A percentile compares a stretch with the other conserved stretches of the same genome.
Conservation (phyloP, 2,329 filamentous ascomycete species). For the Nigrograna mackinnonii region DNA sequence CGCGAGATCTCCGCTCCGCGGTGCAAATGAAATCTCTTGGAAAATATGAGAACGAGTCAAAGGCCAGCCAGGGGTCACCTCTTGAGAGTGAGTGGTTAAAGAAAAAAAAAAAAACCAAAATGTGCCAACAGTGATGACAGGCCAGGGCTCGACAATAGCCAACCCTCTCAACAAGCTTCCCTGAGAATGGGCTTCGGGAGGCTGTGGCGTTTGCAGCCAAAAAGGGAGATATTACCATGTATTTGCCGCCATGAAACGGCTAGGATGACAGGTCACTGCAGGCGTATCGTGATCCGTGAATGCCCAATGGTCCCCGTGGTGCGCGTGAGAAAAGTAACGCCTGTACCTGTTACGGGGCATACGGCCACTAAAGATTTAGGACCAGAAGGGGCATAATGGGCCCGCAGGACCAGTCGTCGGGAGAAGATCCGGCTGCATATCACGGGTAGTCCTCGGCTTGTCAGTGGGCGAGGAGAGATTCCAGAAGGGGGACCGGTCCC, state of each 20-base stretch:
- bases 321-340: slow-evolving; percentile 8
- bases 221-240: slow-evolving; percentile 14
- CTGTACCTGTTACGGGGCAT: not conserved
- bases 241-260: slow-evolving; percentile 22
- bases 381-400: slow-evolving; percentile 18
- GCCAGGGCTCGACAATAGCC: slow-evolving; percentile 1
- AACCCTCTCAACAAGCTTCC: not conserved
- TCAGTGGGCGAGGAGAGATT: slow-evolving; percentile 13
- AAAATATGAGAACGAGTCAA: too few relatives aligned
- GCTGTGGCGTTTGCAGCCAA: slow-evolving; percentile 26
- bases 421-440: slow-evolving; percentile 32
- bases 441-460: slow-evolving; percentile 13
- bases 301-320: slow-evolving; percentile 23
- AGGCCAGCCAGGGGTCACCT: too few relatives aligned
- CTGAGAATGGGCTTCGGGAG: slow-evolving; percentile 10
- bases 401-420: slow-evolving; percentile 23
- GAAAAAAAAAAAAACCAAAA: too few relatives aligned
- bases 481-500: slow-evolving; percentile 18
- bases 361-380: not conserved
- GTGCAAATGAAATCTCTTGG: slow-evolving; percentile 13
- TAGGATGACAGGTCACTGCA: slow-evolving; percentile 15
- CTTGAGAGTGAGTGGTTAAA: too few relatives aligned
- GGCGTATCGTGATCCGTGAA: slow-evolving; percentile 12
- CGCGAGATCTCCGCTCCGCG: slow-evolving; percentile 16
- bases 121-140: too few relatives aligned